Evolutionary conservation across 2,329 filamentous ascomycete genomes (phyloP).

Genomic region (Colletotrichum eleusines): DNA sequence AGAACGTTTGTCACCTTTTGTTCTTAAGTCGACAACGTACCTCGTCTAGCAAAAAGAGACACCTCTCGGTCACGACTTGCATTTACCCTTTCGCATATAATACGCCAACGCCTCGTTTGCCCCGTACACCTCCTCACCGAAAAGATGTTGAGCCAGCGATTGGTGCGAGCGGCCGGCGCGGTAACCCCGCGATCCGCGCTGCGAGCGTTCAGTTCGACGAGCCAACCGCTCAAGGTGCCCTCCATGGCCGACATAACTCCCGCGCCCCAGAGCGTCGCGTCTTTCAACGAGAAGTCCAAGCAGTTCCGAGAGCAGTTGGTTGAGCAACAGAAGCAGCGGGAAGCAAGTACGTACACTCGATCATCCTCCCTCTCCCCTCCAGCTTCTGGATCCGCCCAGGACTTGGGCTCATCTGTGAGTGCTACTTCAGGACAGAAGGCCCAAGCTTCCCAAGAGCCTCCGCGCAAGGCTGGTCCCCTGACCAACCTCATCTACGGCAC

Average conservation of each 20-base stretch:
- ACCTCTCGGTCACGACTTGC: constrained; percentile 32
- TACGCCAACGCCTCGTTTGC: constrained; percentile 17
- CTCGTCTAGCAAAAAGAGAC: constrained; percentile 29
- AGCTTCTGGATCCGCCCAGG: constrained; percentile 57
- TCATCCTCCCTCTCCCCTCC: constrained; percentile 51
- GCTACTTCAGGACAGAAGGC: constrained; percentile 67
- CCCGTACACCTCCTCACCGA: constrained; percentile 44
- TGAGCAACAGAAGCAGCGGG: constrained; percentile 82
- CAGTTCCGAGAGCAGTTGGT: constrained; percentile 86
- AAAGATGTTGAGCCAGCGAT: constrained; percentile 64
- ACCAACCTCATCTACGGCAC: constrained; percentile 96
- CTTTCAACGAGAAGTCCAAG: constrained; percentile 87
- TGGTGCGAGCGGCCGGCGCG: constrained; percentile 60
- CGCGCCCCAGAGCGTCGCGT: constrained; percentile 72
- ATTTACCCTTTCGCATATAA: constrained; percentile 3
- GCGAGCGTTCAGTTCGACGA: constrained; percentile 70
- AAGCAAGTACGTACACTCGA: constrained; percentile 78
- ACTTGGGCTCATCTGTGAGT: constrained; percentile 74
- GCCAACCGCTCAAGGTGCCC: constrained; percentile 67
- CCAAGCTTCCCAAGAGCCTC: constrained; percentile 67
- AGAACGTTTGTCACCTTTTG: constrained; percentile 32
- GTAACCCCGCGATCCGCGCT: constrained; percentile 60
- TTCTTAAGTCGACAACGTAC: constrained; percentile 24
- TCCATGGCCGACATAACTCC: constrained; percentile 85
- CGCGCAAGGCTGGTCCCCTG: constrained; percentile 78